These are phyloP conservation scores for Scutellaria baicalensis DNA, from an alignment of 257 asterid genomes.

Conservation along the genomic window DNA sequence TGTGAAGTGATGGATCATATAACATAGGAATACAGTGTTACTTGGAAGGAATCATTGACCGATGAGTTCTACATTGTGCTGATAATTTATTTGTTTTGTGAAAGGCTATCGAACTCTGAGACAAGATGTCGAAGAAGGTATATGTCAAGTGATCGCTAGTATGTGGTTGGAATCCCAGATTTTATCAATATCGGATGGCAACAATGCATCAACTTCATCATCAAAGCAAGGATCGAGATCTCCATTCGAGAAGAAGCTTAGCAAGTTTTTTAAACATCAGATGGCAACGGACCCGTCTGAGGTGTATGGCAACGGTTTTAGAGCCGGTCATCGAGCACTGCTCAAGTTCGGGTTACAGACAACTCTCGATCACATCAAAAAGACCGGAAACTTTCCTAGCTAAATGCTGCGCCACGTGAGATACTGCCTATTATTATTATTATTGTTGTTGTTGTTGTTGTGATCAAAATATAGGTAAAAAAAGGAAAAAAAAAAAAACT, in stretches of 20 bases:
- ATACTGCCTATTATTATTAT: neutral
- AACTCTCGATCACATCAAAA: constrained; percentile 68
- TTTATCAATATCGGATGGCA: constrained; percentile 28
- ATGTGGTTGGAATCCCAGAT: constrained; percentile 93
- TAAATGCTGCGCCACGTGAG: constrained; percentile 11
- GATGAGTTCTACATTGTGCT: neutral
- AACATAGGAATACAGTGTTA: too few species aligned
- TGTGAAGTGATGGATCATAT: too few species aligned
- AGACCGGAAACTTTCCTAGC: constrained; percentile 72
- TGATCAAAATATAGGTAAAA: neutral
- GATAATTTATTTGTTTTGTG: neutral
- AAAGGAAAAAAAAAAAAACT: neutral
- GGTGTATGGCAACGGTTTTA: constrained; percentile 82
- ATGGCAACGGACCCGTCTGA: constrained; percentile 78
- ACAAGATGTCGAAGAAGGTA: constrained; percentile 96
- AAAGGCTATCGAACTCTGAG: constrained; percentile 70
- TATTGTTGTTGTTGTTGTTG: neutral
- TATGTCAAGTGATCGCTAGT: constrained; percentile 88
- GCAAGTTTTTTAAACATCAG: constrained; percentile 78
- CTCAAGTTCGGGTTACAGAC: constrained; percentile 58
- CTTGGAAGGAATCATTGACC: too few species aligned
- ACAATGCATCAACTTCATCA: constrained; percentile 39
- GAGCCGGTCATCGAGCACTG: constrained; percentile 76
- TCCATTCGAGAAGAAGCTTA: constrained; percentile 71
- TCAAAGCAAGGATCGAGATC: constrained; percentile 36